These are phyloP conservation scores for Colletotrichum incanum DNA, from an alignment of 2,329 filamentous ascomycete genomes.

Conservation along the genomic window DNA sequence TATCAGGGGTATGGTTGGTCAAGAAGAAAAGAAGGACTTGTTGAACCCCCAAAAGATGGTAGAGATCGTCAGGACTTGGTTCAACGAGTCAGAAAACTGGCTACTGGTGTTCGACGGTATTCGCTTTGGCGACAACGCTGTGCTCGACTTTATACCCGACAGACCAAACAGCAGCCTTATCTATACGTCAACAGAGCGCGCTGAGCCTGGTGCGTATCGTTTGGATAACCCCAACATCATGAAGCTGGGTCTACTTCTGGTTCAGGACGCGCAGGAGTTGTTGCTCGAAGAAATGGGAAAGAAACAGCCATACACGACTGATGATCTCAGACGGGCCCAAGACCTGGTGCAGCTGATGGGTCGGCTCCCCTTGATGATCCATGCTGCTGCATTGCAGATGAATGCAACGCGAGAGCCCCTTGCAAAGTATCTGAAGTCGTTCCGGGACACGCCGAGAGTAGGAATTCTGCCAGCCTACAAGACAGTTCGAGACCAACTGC, in stretches of 20 bases:
- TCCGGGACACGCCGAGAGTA: conserved; percentile 69
- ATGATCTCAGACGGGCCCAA: conserved; percentile 71
- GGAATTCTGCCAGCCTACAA: conserved; percentile 64
- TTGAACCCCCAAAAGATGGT: conserved; percentile 65
- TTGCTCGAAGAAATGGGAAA: conserved; percentile 76
- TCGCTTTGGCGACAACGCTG: conserved; percentile 70
- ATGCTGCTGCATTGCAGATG: conserved; percentile 75
- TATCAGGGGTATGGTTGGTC: conserved; percentile 60
- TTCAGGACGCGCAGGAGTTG: conserved; percentile 72
- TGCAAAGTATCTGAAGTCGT: conserved; percentile 72
- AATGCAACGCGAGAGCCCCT: conserved; percentile 74
- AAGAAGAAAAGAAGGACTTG: conserved; percentile 53
- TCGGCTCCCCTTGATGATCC: conserved; percentile 77
- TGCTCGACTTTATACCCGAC: conserved; percentile 76
- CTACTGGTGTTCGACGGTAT: conserved; percentile 78
- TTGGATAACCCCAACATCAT: conserved; percentile 74
- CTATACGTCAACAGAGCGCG: conserved; percentile 77
- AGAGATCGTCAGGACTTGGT: conserved; percentile 72
- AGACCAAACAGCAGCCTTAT: conserved; percentile 75
- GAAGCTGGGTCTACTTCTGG: conserved; percentile 68
- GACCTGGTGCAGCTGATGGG: conserved; percentile 76
- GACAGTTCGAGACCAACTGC: conserved; percentile 65
- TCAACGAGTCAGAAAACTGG: conserved; percentile 75
- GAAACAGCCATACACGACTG: conserved; percentile 66
- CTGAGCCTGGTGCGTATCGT: conserved; percentile 67